phyloP scores from a whole-genome alignment of 2,329 filamentous ascomycete species.

The Exophiala mesophila region DNA sequence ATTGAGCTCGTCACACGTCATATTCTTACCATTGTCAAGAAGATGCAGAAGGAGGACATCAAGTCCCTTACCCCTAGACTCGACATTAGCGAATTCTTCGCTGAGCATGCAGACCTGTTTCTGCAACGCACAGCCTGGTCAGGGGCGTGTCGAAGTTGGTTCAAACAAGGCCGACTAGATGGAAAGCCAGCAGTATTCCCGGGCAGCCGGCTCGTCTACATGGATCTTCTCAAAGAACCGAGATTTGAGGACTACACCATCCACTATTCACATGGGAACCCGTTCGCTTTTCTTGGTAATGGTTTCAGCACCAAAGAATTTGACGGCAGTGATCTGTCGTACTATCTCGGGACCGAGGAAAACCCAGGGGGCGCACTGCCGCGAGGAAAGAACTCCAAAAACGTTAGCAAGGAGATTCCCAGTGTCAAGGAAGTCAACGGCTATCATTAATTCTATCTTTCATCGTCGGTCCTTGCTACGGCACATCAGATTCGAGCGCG shows the following conservation, averaged over 20 bases:
- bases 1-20: constrained; percentile 21
- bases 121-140: constrained; percentile 29
- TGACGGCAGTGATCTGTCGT: constrained; percentile 9
- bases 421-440: background rate
- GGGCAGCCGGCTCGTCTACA: constrained; percentile 35
- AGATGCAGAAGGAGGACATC: constrained; percentile 21
- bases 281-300: constrained; percentile 39
- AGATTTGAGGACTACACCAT: constrained; percentile 41
- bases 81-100: constrained; percentile 30
- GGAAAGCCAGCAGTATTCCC: constrained; percentile 36
- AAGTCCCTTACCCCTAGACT: constrained; percentile 13
- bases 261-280: constrained; percentile 33
- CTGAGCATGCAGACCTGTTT: constrained; percentile 37
- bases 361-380: background rate
- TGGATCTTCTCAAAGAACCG: constrained; percentile 34
- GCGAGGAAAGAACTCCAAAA: background rate
- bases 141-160: constrained; percentile 13
- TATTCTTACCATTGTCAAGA: constrained; percentile 20
- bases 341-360: constrained; percentile 4
- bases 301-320: constrained; percentile 31
- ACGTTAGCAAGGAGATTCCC: background rate
- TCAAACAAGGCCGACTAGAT: constrained; percentile 14
- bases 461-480: too few relatives aligned
- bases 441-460: too few relatives aligned
- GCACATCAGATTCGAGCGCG: too few relatives aligned